Conservation (phyloP, 2,329 filamentous ascomycete genomes). For the Lachnellula arida region DNA sequence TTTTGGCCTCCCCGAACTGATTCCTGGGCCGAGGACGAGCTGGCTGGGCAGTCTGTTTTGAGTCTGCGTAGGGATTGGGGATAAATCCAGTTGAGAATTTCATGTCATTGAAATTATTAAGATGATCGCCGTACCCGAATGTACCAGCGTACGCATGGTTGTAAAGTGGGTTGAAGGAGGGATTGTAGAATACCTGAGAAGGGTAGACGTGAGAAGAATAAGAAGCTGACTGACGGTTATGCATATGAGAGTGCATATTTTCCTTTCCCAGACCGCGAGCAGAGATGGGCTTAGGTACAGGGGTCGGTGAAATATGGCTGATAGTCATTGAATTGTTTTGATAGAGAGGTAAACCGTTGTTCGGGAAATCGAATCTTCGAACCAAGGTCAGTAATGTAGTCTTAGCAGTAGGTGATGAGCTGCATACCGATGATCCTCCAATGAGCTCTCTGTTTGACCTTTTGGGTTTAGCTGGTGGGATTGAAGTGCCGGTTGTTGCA, state of each 20-base stretch:
- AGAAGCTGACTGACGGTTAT: slow-evolving; percentile 14
- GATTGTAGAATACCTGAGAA: slow-evolving; percentile 25
- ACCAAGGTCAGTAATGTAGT: background rate
- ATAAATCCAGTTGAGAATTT: slow-evolving; percentile 6
- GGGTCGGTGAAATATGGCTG: slow-evolving; percentile 24
- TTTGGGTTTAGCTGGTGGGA: slow-evolving; percentile 4
- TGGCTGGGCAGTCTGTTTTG: slow-evolving; percentile 14
- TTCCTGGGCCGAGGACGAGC: slow-evolving; percentile 5
- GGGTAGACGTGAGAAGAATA: slow-evolving; percentile 24
- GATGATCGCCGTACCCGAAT: slow-evolving; percentile 14
- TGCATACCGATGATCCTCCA: slow-evolving; percentile 29
- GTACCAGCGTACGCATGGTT: slow-evolving; percentile 19
- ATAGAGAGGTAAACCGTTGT: slow-evolving; percentile 20
- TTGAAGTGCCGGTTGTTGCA: background rate
- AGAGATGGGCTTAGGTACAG: slow-evolving; percentile 18
- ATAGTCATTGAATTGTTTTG: slow-evolving; percentile 6
- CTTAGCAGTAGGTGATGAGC: background rate
- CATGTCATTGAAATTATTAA: slow-evolving; percentile 8
- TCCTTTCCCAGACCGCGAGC: slow-evolving; percentile 25
- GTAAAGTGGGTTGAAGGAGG: slow-evolving; percentile 28
- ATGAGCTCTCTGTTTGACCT: slow-evolving; percentile 29
- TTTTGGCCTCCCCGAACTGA: slow-evolving; percentile 1
- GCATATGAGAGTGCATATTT: slow-evolving; percentile 16
- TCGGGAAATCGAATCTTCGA: slow-evolving; percentile 24
- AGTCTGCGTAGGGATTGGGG: slow-evolving; percentile 15